Conservation (phyloP, 768 basidiomycete species). For the Phlebiopsis gigantea region DNA sequence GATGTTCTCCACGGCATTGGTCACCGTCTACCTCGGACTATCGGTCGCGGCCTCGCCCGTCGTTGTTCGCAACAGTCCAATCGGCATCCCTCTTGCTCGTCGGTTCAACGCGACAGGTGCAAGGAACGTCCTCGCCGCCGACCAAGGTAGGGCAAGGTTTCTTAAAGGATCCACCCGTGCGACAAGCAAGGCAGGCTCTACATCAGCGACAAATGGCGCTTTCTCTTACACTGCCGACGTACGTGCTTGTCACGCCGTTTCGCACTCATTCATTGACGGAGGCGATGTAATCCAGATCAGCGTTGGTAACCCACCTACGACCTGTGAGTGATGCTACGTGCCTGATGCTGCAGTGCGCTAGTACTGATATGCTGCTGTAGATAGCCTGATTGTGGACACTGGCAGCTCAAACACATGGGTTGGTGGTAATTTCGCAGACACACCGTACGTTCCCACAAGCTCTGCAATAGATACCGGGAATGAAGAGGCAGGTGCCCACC, state of each 20-base stretch:
- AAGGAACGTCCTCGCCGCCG: constrained; percentile 42
- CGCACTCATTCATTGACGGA: background rate
- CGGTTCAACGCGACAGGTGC: constrained; percentile 45
- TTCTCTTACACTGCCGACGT: constrained; percentile 8
- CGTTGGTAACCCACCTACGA: constrained; percentile 8
- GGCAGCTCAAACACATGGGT: constrained; percentile 20
- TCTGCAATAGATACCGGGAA: background rate
- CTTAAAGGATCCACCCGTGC: too few species aligned
- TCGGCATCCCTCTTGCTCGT: constrained; percentile 43
- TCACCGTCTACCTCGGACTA: constrained; percentile 18
- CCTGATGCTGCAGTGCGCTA: background rate
- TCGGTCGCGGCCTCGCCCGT: constrained; percentile 19
- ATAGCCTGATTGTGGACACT: constrained; percentile 15
- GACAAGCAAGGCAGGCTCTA: background rate
- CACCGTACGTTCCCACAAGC: constrained; percentile 9
- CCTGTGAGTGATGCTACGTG: background rate
- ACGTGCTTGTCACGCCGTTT: background rate
- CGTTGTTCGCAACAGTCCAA: constrained; percentile 18
- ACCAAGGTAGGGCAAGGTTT: constrained; percentile 43
- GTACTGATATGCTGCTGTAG: background rate
- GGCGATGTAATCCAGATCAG: constrained; percentile 4
- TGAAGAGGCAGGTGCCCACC: background rate
- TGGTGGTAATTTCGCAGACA: constrained; percentile 12
- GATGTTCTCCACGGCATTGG: constrained; percentile 15
- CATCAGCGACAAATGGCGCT: constrained; percentile 3